Base-by-base conservation (phyloP, 768 basidiomycete genomes). In the Tulasnella sp. region DNA sequence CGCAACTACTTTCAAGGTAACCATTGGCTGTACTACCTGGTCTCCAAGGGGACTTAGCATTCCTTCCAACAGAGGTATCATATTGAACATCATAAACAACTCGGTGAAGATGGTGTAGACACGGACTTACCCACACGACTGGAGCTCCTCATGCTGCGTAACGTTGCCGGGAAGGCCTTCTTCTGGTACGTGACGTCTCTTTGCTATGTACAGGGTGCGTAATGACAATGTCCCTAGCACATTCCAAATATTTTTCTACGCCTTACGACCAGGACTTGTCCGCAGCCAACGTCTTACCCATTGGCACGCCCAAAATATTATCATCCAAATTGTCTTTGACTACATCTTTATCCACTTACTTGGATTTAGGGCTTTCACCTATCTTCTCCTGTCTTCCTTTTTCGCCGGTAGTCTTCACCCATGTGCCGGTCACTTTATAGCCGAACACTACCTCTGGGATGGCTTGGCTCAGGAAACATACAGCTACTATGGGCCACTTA, bases 231-330 rank as follows among this genome's bases (percentile, higher is more conserved):
- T 27, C 40, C 11, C 59, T 65, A 93, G 92, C 39, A 94, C 89
- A 2, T 99, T 98, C 73, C 96, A 99, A 72, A 90, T 99, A 59
- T 70, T 99, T 57, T 99, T 99, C 73, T 99, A 99, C 68, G 96
- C 96, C 41, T 76, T 99, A 56, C 85, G 96, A 32, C 96, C 96
- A 1, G 86, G 86, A 19, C 86, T 99, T 66, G 84, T 98, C 50
- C 84, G 91, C 42, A 73, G 79, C 4, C 94, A 97, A 65, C 79
- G 70, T 9, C 74, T 83, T 14, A 93, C 89, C 0, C 71, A 69
- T 48, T 97, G 91, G 90, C 93, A 98, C 70, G 65, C 80, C 37
- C 69, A 84, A 70, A 96, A 98, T 71, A 67, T 93, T 59, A 37
- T 74, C 55, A 69, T 71, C 5, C 82, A 96, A 65, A 69, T 94